Conservation (phyloP, 129 eudicot species). For the Gnaphalium uliginosum region DNA sequence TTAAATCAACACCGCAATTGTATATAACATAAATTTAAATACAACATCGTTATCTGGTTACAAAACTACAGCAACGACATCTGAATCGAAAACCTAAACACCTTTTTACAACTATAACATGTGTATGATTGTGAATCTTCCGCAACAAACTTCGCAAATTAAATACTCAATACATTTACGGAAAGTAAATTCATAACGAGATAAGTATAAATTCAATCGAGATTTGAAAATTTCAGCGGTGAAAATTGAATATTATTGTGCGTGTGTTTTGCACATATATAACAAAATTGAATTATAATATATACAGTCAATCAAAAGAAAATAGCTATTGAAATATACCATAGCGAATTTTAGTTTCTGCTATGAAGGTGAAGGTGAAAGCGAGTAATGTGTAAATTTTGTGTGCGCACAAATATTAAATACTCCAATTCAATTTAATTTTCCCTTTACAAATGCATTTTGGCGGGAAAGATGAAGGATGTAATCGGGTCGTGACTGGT, state of each 20-base stretch:
- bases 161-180: no score
- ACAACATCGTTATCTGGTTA: not conserved
- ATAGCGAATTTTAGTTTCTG: constrained; percentile 15
- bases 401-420: not conserved
- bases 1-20: not conserved
- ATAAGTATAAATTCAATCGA: no score
- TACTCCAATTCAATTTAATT: not conserved
- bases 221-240: no score
- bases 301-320: not conserved
- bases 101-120: not conserved
- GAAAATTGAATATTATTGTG: no score
- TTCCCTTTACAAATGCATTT: no score
- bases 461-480: no score
- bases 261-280: not conserved
- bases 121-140: not conserved
- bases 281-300: not conserved
- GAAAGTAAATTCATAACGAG: not conserved
- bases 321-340: constrained; percentile 15
- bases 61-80: constrained; percentile 12
- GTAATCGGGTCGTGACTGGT: no score
- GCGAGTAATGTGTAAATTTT: constrained; percentile 7
- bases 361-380: not conserved
- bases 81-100: constrained; percentile 7
- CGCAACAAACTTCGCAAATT: not conserved
- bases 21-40: not conserved